phyloP scores from a whole-genome alignment of 2,329 filamentous ascomycete species.

The Colletotrichum sp. region DNA sequence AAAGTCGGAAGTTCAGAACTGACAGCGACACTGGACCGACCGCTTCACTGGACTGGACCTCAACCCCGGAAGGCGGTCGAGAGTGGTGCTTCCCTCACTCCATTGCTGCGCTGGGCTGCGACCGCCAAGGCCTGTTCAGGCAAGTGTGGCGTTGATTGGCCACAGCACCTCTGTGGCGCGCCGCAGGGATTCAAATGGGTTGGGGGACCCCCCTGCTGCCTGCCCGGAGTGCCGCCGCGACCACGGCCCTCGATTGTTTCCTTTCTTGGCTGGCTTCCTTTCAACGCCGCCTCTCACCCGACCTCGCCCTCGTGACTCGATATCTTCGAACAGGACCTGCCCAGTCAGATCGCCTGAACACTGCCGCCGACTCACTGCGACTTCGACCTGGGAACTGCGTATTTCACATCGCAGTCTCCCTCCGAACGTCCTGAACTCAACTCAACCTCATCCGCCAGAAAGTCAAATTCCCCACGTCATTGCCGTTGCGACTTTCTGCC shows the following conservation, averaged over 20 bases:
- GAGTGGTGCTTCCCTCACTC: neutral
- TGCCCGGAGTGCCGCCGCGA: constrained; percentile 6
- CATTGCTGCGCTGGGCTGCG: neutral
- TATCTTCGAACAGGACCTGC: neutral
- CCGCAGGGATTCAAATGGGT: neutral
- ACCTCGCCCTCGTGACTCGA: constrained; percentile 18
- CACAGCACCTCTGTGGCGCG: constrained; percentile 7
- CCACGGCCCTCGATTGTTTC: constrained; percentile 10
- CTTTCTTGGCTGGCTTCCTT: constrained; percentile 3
- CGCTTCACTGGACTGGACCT: neutral
- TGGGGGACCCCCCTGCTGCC: constrained; percentile 12
- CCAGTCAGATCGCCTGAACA: neutral
- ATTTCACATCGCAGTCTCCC: constrained; percentile 3
- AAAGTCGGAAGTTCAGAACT: neutral
- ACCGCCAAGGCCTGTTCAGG: neutral
- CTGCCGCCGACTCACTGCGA: neutral
- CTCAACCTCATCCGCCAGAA: neutral
- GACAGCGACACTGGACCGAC: neutral
- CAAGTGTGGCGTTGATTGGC: constrained; percentile 1
- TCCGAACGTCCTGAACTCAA: neutral
- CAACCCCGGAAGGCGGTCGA: neutral
- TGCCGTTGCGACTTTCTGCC: neutral
- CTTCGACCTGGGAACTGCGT: neutral
- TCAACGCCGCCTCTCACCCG: constrained; percentile 10
- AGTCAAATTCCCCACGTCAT: constrained; percentile 3